Conservation (phyloP, 2,329 filamentous ascomycete species). For the Cladophialophora yegresii region DNA sequence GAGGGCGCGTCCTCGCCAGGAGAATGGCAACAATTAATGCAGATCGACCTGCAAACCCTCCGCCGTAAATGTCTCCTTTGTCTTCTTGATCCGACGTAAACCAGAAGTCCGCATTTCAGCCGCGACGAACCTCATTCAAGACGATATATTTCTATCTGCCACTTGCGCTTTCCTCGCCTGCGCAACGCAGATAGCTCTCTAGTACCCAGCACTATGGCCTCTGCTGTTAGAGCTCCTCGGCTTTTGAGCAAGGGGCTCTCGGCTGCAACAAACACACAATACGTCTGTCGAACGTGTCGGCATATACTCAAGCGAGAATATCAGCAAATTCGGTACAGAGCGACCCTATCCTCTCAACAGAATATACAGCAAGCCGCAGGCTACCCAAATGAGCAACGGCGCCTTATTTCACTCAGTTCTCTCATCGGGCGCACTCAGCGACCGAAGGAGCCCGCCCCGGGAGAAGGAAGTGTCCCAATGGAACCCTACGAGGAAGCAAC, state of each 20-base stretch:
- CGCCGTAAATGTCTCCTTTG: not conserved
- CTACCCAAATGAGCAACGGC: not conserved
- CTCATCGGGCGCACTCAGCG: not conserved
- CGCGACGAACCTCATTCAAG: not conserved
- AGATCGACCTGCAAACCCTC: not conserved
- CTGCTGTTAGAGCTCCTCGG: constrained; percentile 16
- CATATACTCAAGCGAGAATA: constrained; percentile 13
- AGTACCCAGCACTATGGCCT: constrained; percentile 11
- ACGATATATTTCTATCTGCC: not conserved
- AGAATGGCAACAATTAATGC: not conserved
- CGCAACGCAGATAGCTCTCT: not conserved
- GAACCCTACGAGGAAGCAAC: constrained; percentile 24
- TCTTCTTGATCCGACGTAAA: not conserved
- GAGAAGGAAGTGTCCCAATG: not conserved
- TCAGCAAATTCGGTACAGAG: constrained; percentile 24
- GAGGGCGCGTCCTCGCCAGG: too few species aligned
- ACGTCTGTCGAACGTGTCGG: constrained; percentile 29
- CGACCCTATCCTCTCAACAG: constrained; percentile 4
- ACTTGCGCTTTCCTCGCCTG: not conserved
- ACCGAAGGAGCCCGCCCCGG: not conserved
- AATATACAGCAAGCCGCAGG: not conserved
- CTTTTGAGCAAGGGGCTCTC: constrained; percentile 19
- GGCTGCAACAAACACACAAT: constrained; percentile 5
- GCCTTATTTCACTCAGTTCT: constrained; percentile 1
- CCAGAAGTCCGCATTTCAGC: not conserved